These are phyloP conservation scores for Fraxinus quadrangulata DNA, from an alignment of 257 asterid genomes.

Conservation along the genomic window DNA sequence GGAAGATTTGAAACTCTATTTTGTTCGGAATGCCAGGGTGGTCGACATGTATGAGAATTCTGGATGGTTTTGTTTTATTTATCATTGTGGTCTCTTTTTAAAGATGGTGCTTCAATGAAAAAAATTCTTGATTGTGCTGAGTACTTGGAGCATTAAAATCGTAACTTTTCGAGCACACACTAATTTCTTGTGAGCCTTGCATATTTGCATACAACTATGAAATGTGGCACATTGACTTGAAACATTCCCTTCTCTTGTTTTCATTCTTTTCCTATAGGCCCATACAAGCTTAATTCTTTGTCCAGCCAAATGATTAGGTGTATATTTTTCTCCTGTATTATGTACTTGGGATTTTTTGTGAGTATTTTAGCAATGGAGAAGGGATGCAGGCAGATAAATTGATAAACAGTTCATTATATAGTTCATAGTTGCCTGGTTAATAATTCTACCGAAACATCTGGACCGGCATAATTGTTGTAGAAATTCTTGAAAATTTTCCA, in stretches of 20 bases:
- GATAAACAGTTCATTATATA: too few relatives aligned
- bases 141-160: not conserved
- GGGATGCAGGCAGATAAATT: too few relatives aligned
- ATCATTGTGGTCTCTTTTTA: not conserved
- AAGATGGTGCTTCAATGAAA: not conserved
- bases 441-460: slow-evolving; percentile 15
- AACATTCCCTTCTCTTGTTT: not conserved
- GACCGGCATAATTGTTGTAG: slow-evolving; percentile 41
- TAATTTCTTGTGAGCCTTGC: not conserved
- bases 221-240: too few relatives aligned
- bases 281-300: not conserved
- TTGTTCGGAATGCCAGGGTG: not conserved
- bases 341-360: too few relatives aligned
- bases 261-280: not conserved
- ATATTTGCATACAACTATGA: too few relatives aligned
- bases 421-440: too few relatives aligned
- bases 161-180: not conserved
- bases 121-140: slow-evolving; percentile 3
- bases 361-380: too few relatives aligned
- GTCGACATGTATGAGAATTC: slow-evolving; percentile 5
- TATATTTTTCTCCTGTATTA: not conserved
- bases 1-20: slow-evolving; percentile 61
- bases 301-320: not conserved
- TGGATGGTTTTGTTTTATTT: not conserved
- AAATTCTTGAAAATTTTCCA: slow-evolving; percentile 64